A percentile compares a stretch with the other conserved stretches of the same genome.
These are phyloP conservation scores for Oenanthe sinensis DNA, from an alignment of 129 eudicot genomes.

Conservation along the genomic window DNA sequence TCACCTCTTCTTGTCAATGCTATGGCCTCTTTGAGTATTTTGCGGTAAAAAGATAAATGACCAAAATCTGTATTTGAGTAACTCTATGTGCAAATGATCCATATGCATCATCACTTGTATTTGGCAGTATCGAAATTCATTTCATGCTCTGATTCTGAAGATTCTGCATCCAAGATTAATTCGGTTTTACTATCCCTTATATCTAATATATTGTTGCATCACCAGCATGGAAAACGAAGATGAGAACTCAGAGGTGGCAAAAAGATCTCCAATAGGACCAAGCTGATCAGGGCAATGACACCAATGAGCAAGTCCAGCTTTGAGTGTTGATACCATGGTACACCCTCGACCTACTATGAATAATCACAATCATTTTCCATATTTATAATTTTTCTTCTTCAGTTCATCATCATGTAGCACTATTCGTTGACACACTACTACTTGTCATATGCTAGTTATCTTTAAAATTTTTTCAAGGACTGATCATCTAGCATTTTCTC, in stretches of 20 bases:
- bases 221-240: conserved; percentile 33
- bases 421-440: conserved; percentile 13
- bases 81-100: conserved; percentile 9
- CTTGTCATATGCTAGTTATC: background rate
- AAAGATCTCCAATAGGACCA: conserved; percentile 42
- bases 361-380: conserved; percentile 30
- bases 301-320: conserved; percentile 42
- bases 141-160: conserved; percentile 4
- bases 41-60: background rate
- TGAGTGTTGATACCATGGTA: conserved; percentile 28
- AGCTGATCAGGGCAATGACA: conserved; percentile 44
- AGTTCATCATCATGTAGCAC: conserved; percentile 18
- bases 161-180: background rate
- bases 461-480: conserved; percentile 22
- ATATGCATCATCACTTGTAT: conserved; percentile 21
- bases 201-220: conserved; percentile 30
- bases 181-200: conserved; percentile 8
- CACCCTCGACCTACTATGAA: conserved; percentile 40
- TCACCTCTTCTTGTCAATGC: background rate
- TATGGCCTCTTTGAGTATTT: background rate
- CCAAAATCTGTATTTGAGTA: conserved; percentile 3
- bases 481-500: conserved; percentile 32
- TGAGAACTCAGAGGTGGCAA: conserved; percentile 39
- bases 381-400: conserved; percentile 21
- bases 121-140: conserved; percentile 7